Evolutionary conservation across 2,329 filamentous ascomycete genomes (phyloP), one percentile per base, ranked within the genome.

Genomic region (Fusarium zealandicum): DNA sequence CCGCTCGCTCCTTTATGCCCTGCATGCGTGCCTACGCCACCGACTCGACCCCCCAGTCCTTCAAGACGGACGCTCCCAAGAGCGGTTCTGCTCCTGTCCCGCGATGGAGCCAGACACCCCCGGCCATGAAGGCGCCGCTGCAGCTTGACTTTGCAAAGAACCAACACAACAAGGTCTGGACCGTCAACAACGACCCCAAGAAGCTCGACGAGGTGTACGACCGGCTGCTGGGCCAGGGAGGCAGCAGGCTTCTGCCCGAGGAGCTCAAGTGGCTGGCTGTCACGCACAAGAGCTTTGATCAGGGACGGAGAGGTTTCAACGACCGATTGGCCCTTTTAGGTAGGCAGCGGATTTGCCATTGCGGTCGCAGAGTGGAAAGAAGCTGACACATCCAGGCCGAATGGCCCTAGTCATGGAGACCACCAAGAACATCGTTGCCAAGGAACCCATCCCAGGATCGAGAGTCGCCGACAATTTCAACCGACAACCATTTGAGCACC

Each of bases 211-310:
- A 83, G 41, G 89, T 92, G 73, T 96, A 97, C 74, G 81, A 83
- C 63, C 80, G 81, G 46, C 83, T 98, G 64, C 77, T 98, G 49
- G 93, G 93, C 6, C 80, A 79, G 39, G 86, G 83, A 38, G 90
- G 90, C 51, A 84, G 90, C 64, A 84, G 82, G 65, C 73, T 95
- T 72, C 80, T 99, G 52, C 87, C 89, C 2, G 93, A 97, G 13
- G 93, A 99, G 77, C 81, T 95, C 58, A 98, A 97, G 78, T 99
- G 95, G 95, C 79, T 98, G 69, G 93, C 93, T 25, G 85, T 99
- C 50, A 99, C 95, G 63, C 95, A 98, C 75, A 98, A 98, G 84
- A 97, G 92, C 76, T 98, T 96, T 70, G 93, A 99, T 72, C 92
- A 98, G 71, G 95, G 93, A 45, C 82, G 92, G 69, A 88, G 93